Conservation (phyloP, 768 basidiomycete species). For the Cubamyces sp. region DNA sequence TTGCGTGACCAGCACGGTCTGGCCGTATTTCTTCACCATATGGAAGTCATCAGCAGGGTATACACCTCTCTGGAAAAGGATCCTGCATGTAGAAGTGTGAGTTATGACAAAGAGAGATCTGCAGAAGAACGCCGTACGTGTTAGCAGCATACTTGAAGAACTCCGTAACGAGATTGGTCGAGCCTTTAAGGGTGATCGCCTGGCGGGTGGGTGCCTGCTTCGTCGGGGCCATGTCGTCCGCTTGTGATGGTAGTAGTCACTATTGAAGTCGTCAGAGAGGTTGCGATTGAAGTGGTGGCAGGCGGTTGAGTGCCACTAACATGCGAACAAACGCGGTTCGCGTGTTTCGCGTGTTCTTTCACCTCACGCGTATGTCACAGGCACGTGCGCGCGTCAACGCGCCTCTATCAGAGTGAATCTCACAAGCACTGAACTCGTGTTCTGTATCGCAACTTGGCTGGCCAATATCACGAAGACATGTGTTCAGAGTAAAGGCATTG, state of each 20-base stretch:
- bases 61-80: constrained; percentile 94
- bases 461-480: too few species aligned
- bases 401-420: not conserved
- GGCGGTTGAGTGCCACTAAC: constrained; percentile 1
- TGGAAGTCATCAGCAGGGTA: constrained; percentile 99
- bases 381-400: constrained; percentile 25
- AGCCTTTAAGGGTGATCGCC: constrained; percentile 94
- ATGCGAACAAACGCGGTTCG: constrained; percentile 24
- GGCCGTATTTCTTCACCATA: constrained; percentile 99
- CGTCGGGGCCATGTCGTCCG: constrained; percentile 42
- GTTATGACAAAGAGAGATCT: too few species aligned
- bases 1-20: constrained; percentile 92
- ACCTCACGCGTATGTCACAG: constrained; percentile 25
- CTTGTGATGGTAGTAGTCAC: not conserved
- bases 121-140: constrained; percentile 61
- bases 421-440: not conserved
- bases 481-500: too few species aligned
- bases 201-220: constrained; percentile 59
- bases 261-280: not conserved
- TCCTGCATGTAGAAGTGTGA: constrained; percentile 49
- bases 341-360: constrained; percentile 6
- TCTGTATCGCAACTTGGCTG: too few species aligned
- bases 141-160: constrained; percentile 99
- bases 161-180: constrained; percentile 90
- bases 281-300: not conserved